phyloP scores from a whole-genome alignment of 1,284 basidiomycete species.

The Vanrija sp. region DNA sequence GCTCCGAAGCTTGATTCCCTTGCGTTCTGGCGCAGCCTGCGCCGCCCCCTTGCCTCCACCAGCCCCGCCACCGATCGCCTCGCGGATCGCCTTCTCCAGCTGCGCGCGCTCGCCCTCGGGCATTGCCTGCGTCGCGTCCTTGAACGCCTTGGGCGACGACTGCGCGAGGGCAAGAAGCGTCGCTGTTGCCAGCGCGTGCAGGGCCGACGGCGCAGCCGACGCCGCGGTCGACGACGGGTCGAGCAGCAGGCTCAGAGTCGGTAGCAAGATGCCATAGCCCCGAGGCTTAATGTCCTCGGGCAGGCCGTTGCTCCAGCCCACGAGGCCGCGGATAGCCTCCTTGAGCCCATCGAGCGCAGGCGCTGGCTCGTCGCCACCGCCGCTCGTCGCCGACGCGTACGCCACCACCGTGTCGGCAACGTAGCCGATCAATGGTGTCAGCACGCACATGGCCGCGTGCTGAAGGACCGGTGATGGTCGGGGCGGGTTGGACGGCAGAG shows the following conservation, averaged over 20 bases:
- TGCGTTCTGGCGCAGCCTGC: slow-evolving; percentile 30
- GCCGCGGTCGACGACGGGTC: slow-evolving; percentile 50
- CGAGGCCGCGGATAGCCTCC: slow-evolving; percentile 78
- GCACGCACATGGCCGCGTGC: slow-evolving; percentile 65
- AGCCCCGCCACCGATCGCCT: slow-evolving; percentile 60
- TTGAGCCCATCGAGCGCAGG: slow-evolving; percentile 54
- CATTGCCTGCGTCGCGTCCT: slow-evolving; percentile 73
- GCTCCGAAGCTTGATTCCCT: slow-evolving; percentile 43
- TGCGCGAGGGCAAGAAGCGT: slow-evolving; percentile 76
- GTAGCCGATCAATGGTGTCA: slow-evolving; percentile 76
- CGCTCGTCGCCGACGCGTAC: slow-evolving; percentile 52
- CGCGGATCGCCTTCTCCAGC: slow-evolving; percentile 74
- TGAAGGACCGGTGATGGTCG: slow-evolving; percentile 57
- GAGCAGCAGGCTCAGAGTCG: slow-evolving; percentile 72
- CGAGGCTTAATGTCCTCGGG: slow-evolving; percentile 62
- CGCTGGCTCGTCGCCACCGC: slow-evolving; percentile 51
- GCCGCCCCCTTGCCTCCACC: slow-evolving; percentile 23
- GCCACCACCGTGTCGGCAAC: slow-evolving; percentile 63
- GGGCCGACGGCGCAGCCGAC: slow-evolving; percentile 51
- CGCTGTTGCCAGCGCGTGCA: slow-evolving; percentile 63
- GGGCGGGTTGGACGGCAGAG: slow-evolving; percentile 14
- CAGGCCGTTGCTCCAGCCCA: slow-evolving; percentile 60
- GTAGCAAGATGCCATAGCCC: slow-evolving; percentile 70
- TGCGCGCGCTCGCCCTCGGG: slow-evolving; percentile 59
- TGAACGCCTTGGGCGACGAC: slow-evolving; percentile 71